Evolutionary conservation across 176 grass and related monocot genomes (phyloP).

Genomic region (Aegilops speltoides): DNA sequence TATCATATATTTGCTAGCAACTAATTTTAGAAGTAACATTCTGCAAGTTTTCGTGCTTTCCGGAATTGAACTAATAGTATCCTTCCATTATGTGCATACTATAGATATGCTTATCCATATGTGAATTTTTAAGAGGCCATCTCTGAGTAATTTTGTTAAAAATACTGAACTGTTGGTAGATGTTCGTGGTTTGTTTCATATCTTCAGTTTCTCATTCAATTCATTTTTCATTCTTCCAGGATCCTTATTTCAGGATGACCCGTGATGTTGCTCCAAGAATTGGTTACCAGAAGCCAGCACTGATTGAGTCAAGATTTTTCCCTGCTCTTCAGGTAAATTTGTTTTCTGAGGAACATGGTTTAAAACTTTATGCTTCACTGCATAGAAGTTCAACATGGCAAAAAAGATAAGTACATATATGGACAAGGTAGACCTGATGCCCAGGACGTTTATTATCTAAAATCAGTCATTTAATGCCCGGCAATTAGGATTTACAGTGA

Average conservation of each 20-base stretch:
- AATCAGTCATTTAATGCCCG: not conserved
- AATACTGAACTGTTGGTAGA: not conserved
- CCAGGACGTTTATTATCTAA: not conserved
- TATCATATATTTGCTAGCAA: not conserved
- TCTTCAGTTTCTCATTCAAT: not conserved
- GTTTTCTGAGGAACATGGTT: not conserved
- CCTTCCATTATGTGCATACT: not conserved
- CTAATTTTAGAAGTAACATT: not conserved
- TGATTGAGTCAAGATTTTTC: constrained; percentile 97
- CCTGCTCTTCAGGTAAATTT: constrained; percentile 93
- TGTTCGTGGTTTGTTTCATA: constrained; percentile 4
- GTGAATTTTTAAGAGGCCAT: not conserved
- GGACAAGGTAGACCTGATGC: not conserved
- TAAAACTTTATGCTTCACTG: not conserved
- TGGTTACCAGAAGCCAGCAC: constrained; percentile 86
- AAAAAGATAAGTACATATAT: not conserved
- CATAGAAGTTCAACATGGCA: constrained; percentile 6
- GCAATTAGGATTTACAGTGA: not conserved
- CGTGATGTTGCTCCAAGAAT: constrained; percentile 98
- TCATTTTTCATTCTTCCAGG: constrained; percentile 47
- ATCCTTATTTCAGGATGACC: constrained; percentile 99
- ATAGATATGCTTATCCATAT: not conserved
- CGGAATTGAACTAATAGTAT: not conserved
- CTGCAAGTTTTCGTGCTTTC: constrained; percentile 9
- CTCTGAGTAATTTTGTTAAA: not conserved